Evolutionary conservation across 2,329 filamentous ascomycete genomes (phyloP), one percentile per base, ranked within the genome.

Genomic region (Fusarium globosum): DNA sequence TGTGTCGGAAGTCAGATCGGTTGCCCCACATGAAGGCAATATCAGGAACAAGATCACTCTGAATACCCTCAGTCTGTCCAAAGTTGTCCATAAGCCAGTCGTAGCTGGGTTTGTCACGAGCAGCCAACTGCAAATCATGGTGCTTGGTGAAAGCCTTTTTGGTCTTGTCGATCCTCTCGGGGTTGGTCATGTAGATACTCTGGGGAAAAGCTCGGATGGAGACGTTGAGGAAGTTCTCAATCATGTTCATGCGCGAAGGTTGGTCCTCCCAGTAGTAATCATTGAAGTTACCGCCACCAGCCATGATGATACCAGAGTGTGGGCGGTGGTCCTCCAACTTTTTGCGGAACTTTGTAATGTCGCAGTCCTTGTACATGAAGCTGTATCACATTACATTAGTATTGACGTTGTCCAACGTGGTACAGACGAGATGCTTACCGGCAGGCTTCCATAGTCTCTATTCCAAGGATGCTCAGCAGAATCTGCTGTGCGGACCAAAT

Each of bases 21-120:
- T 78, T 78, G 30, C 76, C 76, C 76, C 76, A 78, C 76, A 78
- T 78, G 64, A 78, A 78, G 16, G 76, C 76, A 60, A 78, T 78
- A 28, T 78, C 76, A 35, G 76, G 76, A 26, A 78, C 69, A 33
- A 78, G 76, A 16, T 78, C 76, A 41, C 52, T 75, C 36, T 76
- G 58, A 41, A 78, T 78, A 28, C 76, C 76, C 6, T 74, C 55
- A 6, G 59, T 58, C 9, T 65, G 20, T 15, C 65, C 71, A 65
- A 78, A 78, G 28, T 61, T 69, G 39, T 74, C 72, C 33, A 73
- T 71, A 21, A 78, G 72, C 76, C 76, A 78, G 59, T 78, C 76
- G 41, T 77, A 75, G 71, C 76, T 78, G 36, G 76, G 76, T 67
- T 73, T 68, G 28, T 78, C 76, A 48, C 76, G 76, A 35, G 76